These are phyloP conservation scores for Calonectria hongkongensis DNA, from an alignment of 2,329 filamentous ascomycete genomes.

Conservation along the genomic window DNA sequence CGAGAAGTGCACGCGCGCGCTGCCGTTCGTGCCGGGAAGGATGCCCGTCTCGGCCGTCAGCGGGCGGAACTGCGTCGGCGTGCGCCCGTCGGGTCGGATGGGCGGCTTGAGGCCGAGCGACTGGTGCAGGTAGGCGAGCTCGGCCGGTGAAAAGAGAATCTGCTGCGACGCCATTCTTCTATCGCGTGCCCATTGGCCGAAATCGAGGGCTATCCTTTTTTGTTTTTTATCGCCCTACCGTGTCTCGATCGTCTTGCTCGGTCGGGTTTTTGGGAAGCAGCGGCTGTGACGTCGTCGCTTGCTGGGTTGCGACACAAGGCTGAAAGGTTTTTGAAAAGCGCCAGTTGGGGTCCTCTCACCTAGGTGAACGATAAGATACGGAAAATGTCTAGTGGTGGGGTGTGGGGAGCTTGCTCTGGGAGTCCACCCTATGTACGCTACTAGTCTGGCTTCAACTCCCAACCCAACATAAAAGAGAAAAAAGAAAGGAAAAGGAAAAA, in stretches of 20 bases:
- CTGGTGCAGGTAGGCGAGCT: conserved; percentile 95
- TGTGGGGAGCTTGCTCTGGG: conserved; percentile 42
- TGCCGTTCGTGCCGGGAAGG: conserved; percentile 91
- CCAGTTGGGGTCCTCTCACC: conserved; percentile 52
- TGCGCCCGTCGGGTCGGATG: conserved; percentile 91
- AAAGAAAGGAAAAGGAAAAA: neutral
- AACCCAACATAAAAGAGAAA: neutral
- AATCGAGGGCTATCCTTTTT: neutral
- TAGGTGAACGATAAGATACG: conserved; percentile 59
- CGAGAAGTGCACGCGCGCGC: conserved; percentile 93
- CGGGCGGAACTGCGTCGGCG: conserved; percentile 90
- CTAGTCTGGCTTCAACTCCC: neutral
- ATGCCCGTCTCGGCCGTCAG: conserved; percentile 93
- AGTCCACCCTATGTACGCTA: neutral
- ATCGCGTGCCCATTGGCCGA: conserved; percentile 9
- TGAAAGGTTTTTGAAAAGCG: conserved; percentile 53
- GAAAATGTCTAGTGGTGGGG: conserved; percentile 50
- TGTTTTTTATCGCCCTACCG: neutral
- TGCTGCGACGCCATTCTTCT: conserved; percentile 78
- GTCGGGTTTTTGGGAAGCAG: neutral
- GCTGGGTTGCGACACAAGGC: conserved; percentile 33
- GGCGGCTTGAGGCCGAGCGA: conserved; percentile 88
- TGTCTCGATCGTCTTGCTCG: neutral
- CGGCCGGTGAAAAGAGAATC: conserved; percentile 91
- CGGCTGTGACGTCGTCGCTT: conserved; percentile 31